Evolutionary conservation across 2,329 filamentous ascomycete genomes (phyloP).

Genomic region (Sporothrix globosa): DNA sequence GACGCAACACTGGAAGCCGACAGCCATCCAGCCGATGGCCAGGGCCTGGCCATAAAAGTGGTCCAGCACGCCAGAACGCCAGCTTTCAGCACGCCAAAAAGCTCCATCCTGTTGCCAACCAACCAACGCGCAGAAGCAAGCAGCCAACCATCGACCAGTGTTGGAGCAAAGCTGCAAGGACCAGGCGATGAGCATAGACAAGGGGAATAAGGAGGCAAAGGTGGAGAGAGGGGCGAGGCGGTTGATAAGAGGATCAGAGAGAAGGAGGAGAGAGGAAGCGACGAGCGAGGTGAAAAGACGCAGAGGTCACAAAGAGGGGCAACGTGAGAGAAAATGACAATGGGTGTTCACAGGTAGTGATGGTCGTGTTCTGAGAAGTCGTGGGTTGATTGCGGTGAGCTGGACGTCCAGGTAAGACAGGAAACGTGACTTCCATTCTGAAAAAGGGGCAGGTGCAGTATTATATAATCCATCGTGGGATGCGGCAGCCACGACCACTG

Average conservation of each 20-base stretch:
- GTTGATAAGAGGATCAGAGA: background rate
- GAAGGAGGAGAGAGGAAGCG: background rate
- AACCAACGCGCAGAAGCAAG: conserved; percentile 27
- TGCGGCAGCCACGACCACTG: background rate
- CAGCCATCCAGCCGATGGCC: background rate
- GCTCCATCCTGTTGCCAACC: conserved; percentile 25
- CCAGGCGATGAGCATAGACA: conserved; percentile 9
- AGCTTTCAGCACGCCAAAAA: conserved; percentile 18
- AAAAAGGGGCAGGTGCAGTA: conserved; percentile 3
- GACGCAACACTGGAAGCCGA: conserved; percentile 7
- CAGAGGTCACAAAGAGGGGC: background rate
- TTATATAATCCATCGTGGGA: conserved; percentile 2
- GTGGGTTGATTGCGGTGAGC: background rate
- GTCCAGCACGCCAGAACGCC: conserved; percentile 2
- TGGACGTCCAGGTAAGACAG: background rate
- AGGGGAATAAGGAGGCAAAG: conserved; percentile 1
- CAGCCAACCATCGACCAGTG: conserved; percentile 3
- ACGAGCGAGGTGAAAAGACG: too few species aligned
- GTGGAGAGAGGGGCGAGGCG: conserved; percentile 18
- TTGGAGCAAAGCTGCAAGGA: background rate
- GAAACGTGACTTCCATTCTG: conserved; percentile 19
- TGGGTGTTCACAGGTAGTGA: background rate
- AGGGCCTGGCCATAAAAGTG: conserved; percentile 16
- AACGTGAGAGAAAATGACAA: background rate
- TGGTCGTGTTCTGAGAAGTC: background rate